phyloP scores from a whole-genome alignment of 2,329 filamentous ascomycete species.

The Metarhizium anisopliae region DNA sequence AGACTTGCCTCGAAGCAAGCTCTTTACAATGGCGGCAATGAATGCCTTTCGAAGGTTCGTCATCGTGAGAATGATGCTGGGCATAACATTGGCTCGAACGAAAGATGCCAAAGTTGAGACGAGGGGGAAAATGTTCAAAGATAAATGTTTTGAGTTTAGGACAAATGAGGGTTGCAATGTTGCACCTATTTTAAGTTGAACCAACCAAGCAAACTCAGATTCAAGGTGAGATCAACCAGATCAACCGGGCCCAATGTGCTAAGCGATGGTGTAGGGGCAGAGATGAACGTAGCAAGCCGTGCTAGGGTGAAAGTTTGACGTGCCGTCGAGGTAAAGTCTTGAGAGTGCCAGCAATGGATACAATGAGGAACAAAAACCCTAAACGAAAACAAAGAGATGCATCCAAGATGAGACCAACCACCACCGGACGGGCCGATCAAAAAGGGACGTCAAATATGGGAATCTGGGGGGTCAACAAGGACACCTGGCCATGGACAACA shows the following conservation, averaged over 20 bases:
- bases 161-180: background rate
- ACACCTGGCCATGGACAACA: background rate
- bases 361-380: background rate
- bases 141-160: background rate
- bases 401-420: background rate
- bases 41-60: slow-evolving; percentile 45
- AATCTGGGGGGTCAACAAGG: background rate
- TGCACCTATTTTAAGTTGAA: background rate
- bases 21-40: slow-evolving; percentile 45
- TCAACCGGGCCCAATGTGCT: background rate
- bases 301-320: background rate
- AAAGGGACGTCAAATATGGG: slow-evolving; percentile 2
- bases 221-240: background rate
- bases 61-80: slow-evolving; percentile 48
- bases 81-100: slow-evolving; percentile 29
- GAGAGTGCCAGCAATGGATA: background rate
- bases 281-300: slow-evolving; percentile 1
- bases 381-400: background rate
- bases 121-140: background rate
- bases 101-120: slow-evolving; percentile 1
- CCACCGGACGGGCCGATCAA: slow-evolving; percentile 3
- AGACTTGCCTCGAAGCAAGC: slow-evolving; percentile 49
- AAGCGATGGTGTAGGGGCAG: background rate
- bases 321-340: background rate
- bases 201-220: background rate